Evolutionary conservation across 441 rosid species (phyloP).

Genomic region (Pelargonium exstipulatum): DNA sequence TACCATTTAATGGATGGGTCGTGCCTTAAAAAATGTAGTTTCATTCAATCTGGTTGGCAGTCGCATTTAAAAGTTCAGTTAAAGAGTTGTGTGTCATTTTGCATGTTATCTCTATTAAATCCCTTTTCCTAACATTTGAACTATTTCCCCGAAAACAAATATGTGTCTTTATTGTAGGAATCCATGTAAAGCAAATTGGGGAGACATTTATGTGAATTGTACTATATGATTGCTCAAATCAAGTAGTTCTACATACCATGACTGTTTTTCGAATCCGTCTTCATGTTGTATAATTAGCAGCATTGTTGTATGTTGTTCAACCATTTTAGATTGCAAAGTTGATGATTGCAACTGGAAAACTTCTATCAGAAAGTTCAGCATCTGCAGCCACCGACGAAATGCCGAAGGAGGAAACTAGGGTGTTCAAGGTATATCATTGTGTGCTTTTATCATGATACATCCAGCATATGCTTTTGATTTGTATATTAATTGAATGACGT

Average conservation of each 20-base stretch:
- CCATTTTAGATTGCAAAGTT: slow-evolving; percentile 67
- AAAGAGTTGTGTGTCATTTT: too few relatives aligned
- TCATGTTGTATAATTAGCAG: slow-evolving; percentile 4
- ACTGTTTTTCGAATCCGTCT: background rate
- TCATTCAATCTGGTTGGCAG: too few relatives aligned
- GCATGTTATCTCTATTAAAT: too few relatives aligned
- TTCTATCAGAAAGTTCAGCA: slow-evolving; percentile 43
- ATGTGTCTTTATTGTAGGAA: slow-evolving; percentile 2
- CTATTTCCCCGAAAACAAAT: background rate
- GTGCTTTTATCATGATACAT: background rate
- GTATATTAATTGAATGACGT: slow-evolving; percentile 1
- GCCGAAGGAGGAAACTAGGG: slow-evolving; percentile 42
- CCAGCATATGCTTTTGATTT: background rate
- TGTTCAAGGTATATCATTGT: slow-evolving; percentile 53
- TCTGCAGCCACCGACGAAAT: slow-evolving; percentile 34
- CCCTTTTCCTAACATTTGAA: too few relatives aligned
- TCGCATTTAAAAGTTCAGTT: too few relatives aligned
- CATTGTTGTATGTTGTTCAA: slow-evolving; percentile 11
- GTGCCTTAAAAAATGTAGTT: too few relatives aligned
- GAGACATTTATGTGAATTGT: slow-evolving; percentile 4
- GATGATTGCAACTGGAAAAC: slow-evolving; percentile 60
- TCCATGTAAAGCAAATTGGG: background rate
- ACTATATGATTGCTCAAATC: background rate
- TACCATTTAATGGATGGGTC: too few relatives aligned
- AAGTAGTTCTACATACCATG: background rate